phyloP scores from a whole-genome alignment of 176 grass and related monocot species.

The Oryza meridionalis region DNA sequence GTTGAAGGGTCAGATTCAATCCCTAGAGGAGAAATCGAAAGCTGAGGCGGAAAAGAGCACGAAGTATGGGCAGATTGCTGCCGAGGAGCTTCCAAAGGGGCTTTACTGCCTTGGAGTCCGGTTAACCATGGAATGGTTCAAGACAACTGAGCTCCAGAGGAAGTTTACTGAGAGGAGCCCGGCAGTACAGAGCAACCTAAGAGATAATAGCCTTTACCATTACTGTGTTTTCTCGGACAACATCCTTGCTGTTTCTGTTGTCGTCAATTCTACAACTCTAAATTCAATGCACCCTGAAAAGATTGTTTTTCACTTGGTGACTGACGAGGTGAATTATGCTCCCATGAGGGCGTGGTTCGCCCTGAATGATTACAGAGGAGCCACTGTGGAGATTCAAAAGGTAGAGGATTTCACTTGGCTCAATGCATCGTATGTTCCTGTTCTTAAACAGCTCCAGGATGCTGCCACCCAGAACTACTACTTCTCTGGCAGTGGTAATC shows the following conservation, averaged over 20 bases:
- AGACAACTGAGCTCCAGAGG: constrained; percentile 64
- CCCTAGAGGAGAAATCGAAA: constrained; percentile 85
- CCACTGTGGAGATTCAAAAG: constrained; percentile 85
- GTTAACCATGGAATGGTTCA: constrained; percentile 91
- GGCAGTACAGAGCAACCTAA: constrained; percentile 62
- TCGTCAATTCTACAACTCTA: constrained; percentile 79
- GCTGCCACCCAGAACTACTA: constrained; percentile 92
- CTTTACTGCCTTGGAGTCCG: constrained; percentile 91
- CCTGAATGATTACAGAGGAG: constrained; percentile 75
- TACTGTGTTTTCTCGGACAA: constrained; percentile 98
- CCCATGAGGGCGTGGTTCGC: constrained; percentile 97
- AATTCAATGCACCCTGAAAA: constrained; percentile 78
- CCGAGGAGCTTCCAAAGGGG: constrained; percentile 93
- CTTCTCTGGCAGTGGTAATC: constrained; percentile 81
- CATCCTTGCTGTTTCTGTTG: constrained; percentile 89
- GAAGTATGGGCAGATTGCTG: constrained; percentile 92
- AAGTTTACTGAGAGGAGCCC: constrained; percentile 61
- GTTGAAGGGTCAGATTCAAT: constrained; percentile 86
- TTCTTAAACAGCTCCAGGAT: constrained; percentile 96
- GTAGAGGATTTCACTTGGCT: constrained; percentile 96
- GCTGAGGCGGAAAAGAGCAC: constrained; percentile 86
- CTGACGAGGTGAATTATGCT: constrained; percentile 90
- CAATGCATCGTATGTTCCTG: constrained; percentile 90
- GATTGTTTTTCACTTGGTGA: constrained; percentile 95
- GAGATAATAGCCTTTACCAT: constrained; percentile 84